Conservation (phyloP, 192 early-diverging fungal species). For the Jimgerdemannia lactiflua region DNA sequence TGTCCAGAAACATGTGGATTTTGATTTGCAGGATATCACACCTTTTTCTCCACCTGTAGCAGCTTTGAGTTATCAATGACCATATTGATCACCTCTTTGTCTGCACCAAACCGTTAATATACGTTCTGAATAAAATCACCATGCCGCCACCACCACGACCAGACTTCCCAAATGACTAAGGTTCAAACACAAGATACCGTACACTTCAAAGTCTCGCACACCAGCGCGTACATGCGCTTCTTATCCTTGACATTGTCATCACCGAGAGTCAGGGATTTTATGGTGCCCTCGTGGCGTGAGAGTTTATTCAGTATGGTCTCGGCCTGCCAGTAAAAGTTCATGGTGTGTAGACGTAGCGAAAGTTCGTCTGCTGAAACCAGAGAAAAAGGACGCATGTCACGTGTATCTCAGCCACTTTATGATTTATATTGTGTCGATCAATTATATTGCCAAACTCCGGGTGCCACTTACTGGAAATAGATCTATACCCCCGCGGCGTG, state of each 20-base stretch:
- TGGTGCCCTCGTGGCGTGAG: conserved; percentile 66
- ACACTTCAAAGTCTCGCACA: conserved; percentile 92
- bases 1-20: background rate
- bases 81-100: conserved; percentile 43
- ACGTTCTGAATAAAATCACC: background rate
- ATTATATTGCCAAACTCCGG: no score
- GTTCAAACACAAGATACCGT: conserved; percentile 11
- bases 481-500: no score
- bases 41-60: conserved; percentile 45
- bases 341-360: conserved; percentile 3
- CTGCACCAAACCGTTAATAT: conserved; percentile 15
- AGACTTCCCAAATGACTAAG: background rate
- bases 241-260: conserved; percentile 67
- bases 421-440: no score
- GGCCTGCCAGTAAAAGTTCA: conserved; percentile 73
- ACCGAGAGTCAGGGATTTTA: conserved; percentile 73
- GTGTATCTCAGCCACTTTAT: no score
- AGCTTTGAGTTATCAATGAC: conserved; percentile 50
- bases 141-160: background rate
- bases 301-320: conserved; percentile 76
- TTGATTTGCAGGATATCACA: conserved; percentile 18
- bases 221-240: conserved; percentile 83
- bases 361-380: no score
- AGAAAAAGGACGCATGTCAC: no score
- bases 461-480: no score